Evolutionary conservation across 1,139 yeast species (phyloP).

Genomic region (Nadsonia starkeyi-henricii): DNA sequence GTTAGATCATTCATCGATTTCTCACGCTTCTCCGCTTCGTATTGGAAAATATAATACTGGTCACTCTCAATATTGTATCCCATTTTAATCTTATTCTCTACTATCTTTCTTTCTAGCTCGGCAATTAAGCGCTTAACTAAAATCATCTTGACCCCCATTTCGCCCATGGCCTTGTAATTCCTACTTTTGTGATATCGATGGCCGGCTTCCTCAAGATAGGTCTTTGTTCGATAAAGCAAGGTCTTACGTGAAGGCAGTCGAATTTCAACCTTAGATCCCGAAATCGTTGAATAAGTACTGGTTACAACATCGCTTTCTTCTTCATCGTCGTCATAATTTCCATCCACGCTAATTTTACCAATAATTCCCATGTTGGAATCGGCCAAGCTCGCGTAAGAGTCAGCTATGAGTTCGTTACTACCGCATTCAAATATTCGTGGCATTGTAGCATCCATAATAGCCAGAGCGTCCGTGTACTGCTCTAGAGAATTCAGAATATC

Average conservation of each 20-base stretch:
- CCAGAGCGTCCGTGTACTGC: conserved; percentile 14
- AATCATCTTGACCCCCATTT: neutral
- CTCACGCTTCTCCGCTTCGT: neutral
- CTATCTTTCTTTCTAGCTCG: neutral
- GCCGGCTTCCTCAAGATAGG: neutral
- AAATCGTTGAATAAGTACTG: neutral
- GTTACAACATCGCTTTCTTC: neutral
- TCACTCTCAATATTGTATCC: neutral
- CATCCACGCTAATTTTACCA: neutral
- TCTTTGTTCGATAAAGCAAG: neutral
- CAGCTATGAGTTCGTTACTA: conserved; percentile 12
- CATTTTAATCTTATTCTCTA: neutral
- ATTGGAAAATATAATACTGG: neutral
- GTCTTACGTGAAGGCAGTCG: neutral
- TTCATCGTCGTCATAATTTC: neutral
- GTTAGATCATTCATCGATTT: neutral
- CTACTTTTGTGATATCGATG: neutral
- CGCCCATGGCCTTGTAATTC: neutral
- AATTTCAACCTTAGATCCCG: neutral
- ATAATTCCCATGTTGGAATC: conserved; percentile 11
- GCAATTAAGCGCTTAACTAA: neutral
- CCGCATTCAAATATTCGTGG: conserved; percentile 17
- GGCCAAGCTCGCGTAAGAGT: conserved; percentile 14
- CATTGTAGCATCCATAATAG: conserved; percentile 15
- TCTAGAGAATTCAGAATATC: conserved; percentile 12